Evolutionary conservation across 495 filamentous ascomycete genomes (phyloP).

Genomic region (Eremomyces bilateralis): DNA sequence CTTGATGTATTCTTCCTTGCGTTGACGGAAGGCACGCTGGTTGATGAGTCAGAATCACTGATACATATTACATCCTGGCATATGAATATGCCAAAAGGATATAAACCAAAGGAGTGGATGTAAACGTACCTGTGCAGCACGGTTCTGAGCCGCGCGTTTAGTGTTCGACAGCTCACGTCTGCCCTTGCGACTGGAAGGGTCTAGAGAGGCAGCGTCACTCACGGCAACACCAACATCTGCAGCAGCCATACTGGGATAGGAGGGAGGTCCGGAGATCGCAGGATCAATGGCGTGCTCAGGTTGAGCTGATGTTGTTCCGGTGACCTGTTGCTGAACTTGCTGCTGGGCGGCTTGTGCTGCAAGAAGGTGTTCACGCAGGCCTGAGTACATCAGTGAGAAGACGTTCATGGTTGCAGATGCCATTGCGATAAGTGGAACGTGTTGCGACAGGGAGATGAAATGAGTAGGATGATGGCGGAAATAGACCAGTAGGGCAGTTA

Average conservation of each 20-base stretch:
- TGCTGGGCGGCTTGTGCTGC: slow-evolving; percentile 15
- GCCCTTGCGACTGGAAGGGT: slow-evolving; percentile 25
- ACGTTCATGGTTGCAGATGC: not conserved
- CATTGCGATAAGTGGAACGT: not conserved
- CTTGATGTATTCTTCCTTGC: slow-evolving; percentile 96
- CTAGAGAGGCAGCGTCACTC: too few relatives aligned
- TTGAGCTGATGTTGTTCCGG: slow-evolving; percentile 9
- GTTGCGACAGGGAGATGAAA: not conserved
- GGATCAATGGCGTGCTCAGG: slow-evolving; percentile 19
- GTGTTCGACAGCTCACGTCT: slow-evolving; percentile 86
- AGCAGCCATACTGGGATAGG: too few relatives aligned
- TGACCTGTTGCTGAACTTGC: slow-evolving; percentile 5
- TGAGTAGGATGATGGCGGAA: not conserved
- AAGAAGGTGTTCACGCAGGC: slow-evolving; percentile 22
- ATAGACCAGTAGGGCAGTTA: not conserved
- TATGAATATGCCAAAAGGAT: not conserved
- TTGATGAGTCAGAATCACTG: slow-evolving; percentile 4
- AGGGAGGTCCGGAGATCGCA: too few relatives aligned
- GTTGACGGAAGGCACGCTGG: slow-evolving; percentile 89
- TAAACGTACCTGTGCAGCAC: slow-evolving; percentile 72
- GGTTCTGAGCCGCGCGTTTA: slow-evolving; percentile 90
- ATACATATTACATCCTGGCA: slow-evolving; percentile 1
- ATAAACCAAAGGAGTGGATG: not conserved
- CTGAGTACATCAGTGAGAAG: slow-evolving; percentile 5
- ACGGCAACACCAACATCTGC: too few relatives aligned